These are phyloP conservation scores for Entomortierella beljakovae DNA, from an alignment of 192 early-diverging fungal genomes.

Conservation along the genomic window DNA sequence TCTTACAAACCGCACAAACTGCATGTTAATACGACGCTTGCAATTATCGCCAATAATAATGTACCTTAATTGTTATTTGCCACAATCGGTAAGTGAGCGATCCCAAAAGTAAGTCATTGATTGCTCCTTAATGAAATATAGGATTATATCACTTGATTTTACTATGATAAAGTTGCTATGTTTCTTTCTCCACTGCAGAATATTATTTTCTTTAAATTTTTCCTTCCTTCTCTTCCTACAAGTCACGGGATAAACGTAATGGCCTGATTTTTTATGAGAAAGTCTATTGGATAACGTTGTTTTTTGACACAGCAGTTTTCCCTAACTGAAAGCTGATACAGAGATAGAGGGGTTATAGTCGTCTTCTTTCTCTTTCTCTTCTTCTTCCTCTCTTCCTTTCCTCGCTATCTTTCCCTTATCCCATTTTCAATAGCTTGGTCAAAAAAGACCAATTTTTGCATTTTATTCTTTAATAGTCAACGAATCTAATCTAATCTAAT, in stretches of 20 bases:
- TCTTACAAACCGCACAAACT: background rate
- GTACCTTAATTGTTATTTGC: too few relatives aligned
- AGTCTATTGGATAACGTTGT: conserved; percentile 4
- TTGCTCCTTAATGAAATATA: too few relatives aligned
- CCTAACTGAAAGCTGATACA: too few relatives aligned
- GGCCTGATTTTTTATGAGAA: conserved; percentile 11
- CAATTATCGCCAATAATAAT: too few relatives aligned
- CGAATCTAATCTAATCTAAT: background rate
- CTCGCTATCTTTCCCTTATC: background rate
- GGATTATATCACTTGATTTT: too few relatives aligned
- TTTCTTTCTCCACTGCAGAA: background rate
- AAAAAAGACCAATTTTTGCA: background rate
- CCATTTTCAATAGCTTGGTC: background rate
- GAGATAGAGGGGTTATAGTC: too few relatives aligned
- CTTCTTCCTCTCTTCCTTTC: background rate
- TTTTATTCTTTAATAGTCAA: background rate
- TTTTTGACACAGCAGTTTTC: too few relatives aligned
- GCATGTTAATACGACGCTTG: background rate
- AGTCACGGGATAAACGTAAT: background rate
- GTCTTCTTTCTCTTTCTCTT: too few relatives aligned
- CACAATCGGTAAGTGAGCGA: too few relatives aligned
- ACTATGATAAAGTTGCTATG: too few relatives aligned
- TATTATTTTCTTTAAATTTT: background rate
- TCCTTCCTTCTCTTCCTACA: background rate
- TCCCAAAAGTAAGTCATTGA: too few relatives aligned